Evolutionary conservation across 108 stramenopile species (phyloP), one percentile per base, ranked within the genome.

Genomic region (Heterococcus sp.): DNA sequence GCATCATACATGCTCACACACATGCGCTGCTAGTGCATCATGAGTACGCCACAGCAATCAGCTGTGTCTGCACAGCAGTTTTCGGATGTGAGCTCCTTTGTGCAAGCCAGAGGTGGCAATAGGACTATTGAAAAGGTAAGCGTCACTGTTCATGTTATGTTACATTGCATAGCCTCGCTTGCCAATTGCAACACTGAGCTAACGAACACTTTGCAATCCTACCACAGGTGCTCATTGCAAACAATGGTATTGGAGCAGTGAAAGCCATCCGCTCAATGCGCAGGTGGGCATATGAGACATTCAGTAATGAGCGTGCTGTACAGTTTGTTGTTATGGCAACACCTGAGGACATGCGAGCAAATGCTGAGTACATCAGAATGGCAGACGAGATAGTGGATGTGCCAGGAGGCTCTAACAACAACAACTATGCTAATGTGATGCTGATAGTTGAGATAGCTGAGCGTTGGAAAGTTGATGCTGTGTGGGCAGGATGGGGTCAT

Each of bases 401-500:
- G 35, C 99, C 99, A 3, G 96, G 97, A 34, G 99, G 82, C 34
- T 93, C 96, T 74, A 99, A 99, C 93, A 97, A 97, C 89, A 95
- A 97, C 94, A 99, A 99, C 92, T 99, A 98, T 86, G 97, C 97
- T 87, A 99, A 99, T 64, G 77, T 78, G 31, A 78, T 78, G 77
- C 69, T 78, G 2, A 78, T 78, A 37, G 77, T 78, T 37, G 96
- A 99, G 91, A 91, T 98, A 30, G 99, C 99, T 0, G 92, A 96
- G 27, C 89, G 93, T 0, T 95, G 94, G 85, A 90, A 92, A 34
- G 96, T 97, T n/a, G 94, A 99, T 77, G 99, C 99, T 70, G 99
- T 99, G 31, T 98, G 97, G 99, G 96, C 99, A 8, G 97, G 97
- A 32, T 99, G 99, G 99, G 99, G 99, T 34, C 99, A 99, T 85